Evolutionary conservation across 345 rosid genomes (phyloP).

Genomic region (Sisymbrium altissimum): DNA sequence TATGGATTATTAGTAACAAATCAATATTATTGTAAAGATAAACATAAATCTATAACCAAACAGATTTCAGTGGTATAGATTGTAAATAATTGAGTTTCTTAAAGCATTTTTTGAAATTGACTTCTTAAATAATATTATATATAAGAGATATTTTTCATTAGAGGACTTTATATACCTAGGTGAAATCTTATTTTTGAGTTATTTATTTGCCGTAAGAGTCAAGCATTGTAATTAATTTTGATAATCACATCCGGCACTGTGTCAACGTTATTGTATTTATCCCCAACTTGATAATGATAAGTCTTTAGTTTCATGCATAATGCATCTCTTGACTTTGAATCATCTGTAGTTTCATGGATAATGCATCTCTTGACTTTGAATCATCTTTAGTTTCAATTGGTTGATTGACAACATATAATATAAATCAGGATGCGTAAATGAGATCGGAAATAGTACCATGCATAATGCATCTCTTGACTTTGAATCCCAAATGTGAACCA

Average conservation of each 20-base stretch:
- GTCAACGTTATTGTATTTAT: neutral
- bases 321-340: neutral
- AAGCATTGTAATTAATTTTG: neutral
- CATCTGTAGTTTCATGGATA: neutral
- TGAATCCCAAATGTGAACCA: neutral
- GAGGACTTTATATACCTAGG: too few relatives aligned
- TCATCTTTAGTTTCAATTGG: neutral
- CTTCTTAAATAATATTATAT: too few relatives aligned
- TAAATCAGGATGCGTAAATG: neutral
- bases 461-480: constrained; percentile 10
- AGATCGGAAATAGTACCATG: neutral
- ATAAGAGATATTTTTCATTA: too few relatives aligned
- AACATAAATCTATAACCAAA: too few relatives aligned
- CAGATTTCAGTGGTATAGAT: too few relatives aligned
- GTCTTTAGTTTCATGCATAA: neutral
- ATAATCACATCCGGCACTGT: neutral
- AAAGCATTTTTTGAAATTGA: too few relatives aligned
- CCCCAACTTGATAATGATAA: neutral
- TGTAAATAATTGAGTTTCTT: too few relatives aligned
- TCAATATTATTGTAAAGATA: too few relatives aligned
- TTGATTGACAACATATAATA: neutral
- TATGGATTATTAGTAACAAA: too few relatives aligned
- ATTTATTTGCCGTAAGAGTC: neutral
- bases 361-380: neutral
- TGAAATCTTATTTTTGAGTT: neutral